phyloP scores from a whole-genome alignment of 495 filamentous ascomycete species.

The Ascodesmis nigricans region DNA sequence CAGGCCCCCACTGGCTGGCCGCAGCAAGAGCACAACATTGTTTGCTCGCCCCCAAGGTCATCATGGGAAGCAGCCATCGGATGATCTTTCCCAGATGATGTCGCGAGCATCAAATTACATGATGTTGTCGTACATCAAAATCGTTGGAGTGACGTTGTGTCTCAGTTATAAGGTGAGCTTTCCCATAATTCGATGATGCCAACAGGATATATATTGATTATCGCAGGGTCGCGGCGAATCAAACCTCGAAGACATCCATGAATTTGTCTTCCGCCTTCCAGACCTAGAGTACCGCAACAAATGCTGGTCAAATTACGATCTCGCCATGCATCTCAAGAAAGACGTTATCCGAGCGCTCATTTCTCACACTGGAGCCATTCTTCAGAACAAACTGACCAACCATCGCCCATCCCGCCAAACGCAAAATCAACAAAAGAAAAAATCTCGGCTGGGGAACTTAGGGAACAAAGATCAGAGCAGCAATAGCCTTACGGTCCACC shows the following conservation, averaged over 20 bases:
- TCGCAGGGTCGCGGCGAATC: conserved; percentile 57
- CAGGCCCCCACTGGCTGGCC: too few species aligned
- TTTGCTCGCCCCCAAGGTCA: conserved; percentile 22
- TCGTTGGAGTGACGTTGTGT: conserved; percentile 83
- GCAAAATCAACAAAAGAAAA: too few species aligned
- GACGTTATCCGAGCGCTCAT: conserved; percentile 86
- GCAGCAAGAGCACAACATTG: conserved; percentile 21
- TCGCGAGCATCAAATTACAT: conserved; percentile 86
- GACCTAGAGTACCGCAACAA: conserved; percentile 93
- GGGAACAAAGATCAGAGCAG: too few species aligned
- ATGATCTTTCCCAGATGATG: conserved; percentile 98
- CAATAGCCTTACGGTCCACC: too few species aligned
- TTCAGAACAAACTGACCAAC: conserved; percentile 87
- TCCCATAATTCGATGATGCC: neutral
- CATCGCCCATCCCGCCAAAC: too few species aligned
- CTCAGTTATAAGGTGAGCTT: conserved; percentile 59
- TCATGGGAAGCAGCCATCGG: conserved; percentile 37
- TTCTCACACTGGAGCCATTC: conserved; percentile 84
- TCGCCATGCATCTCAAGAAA: conserved; percentile 76
- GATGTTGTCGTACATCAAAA: conserved; percentile 86
- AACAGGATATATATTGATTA: neutral
- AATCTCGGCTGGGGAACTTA: too few species aligned
- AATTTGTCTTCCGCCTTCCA: conserved; percentile 90
- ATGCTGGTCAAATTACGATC: conserved; percentile 94
- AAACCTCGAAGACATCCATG: conserved; percentile 87